Evolutionary conservation across 768 basidiomycete species (phyloP), one percentile per base, ranked within the genome.

Genomic region (Pleurotus platypus): DNA sequence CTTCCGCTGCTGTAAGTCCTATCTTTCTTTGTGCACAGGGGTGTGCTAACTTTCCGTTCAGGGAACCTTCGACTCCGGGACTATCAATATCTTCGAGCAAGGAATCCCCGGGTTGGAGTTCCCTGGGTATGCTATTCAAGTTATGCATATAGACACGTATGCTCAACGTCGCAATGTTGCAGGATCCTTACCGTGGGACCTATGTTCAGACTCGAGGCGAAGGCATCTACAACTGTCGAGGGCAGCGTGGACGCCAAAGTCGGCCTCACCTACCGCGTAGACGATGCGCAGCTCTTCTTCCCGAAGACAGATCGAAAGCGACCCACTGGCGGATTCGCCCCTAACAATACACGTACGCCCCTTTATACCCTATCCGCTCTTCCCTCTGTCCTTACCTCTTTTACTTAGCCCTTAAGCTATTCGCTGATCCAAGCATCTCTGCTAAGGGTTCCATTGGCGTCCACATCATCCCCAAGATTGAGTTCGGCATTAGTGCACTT

Each of bases 141-240:
- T 15, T 55, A 35, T 3, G 18, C 20, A 3, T 30, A 51, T 51
- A n/a, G 49, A 18, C 15, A 16, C 1, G n/a, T 45, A 13, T 45
- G 4, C 20, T 45, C n/a, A 45, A 11, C 42, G 15, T 46, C 22
- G 12, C 24, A 6, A 43, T 26, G 30, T 3, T 9, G 8, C 46
- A 73, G 75, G 5, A 69, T 79, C 58, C 63, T 79, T 12, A 67
- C 64, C 13, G 45, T 79, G 27, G 78, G 75, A 3, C 75, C 78
- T 7, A 66, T 67, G 1, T 78, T 77, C 68, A 61, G 70, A 35
- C 61, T 78, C 47, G 59, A 65, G 13, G 75, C 63, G 1, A 60
- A 67, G 53, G 67, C 64, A 1, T 58, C 39, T 0, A 69, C 69
- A 0, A 60, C 48, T 8, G 58, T 78, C 16, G 74, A 72, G 30